These are phyloP conservation scores for Floccularia luteovirens DNA, from an alignment of 768 basidiomycete genomes.

Conservation along the genomic window DNA sequence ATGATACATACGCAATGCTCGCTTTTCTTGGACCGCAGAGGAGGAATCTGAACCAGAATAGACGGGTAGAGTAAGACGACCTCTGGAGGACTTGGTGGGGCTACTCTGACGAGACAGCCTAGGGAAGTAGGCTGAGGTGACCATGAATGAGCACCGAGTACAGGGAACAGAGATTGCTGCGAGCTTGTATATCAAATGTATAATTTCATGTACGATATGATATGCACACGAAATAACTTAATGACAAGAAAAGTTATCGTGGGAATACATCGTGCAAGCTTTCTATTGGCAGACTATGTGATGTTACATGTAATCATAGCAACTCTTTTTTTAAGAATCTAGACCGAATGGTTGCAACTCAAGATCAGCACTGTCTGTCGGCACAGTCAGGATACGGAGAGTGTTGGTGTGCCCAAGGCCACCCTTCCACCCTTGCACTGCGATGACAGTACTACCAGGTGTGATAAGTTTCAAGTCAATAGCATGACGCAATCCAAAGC, in stretches of 20 bases:
- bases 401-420: conserved; percentile 96
- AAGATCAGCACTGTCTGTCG: conserved; percentile 74
- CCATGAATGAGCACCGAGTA: conserved; percentile 19
- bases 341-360: conserved; percentile 54
- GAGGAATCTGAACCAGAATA: conserved; percentile 24
- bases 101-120: conserved; percentile 37
- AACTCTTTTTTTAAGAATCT: conserved; percentile 3
- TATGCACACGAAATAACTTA: too few species aligned
- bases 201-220: too few species aligned
- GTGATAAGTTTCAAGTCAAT: conserved; percentile 81
- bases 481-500: conserved; percentile 82
- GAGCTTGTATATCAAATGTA: too few species aligned
- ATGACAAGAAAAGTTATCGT: too few species aligned
- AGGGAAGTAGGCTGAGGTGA: conserved; percentile 41
- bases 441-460: conserved; percentile 83
- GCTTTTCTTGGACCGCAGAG: conserved; percentile 60
- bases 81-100: conserved; percentile 24
- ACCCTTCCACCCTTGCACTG: conserved; percentile 99
- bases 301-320: too few species aligned
- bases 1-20: conserved; percentile 31
- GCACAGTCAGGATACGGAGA: conserved; percentile 75
- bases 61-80: conserved; percentile 22
- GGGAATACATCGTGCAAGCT: too few species aligned
- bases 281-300: too few species aligned
- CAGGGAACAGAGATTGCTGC: background rate